Evolutionary conservation across 2,329 filamentous ascomycete species (phyloP), one percentile per base, ranked within the genome.

Genomic region (Chaetomiaceae sp.): DNA sequence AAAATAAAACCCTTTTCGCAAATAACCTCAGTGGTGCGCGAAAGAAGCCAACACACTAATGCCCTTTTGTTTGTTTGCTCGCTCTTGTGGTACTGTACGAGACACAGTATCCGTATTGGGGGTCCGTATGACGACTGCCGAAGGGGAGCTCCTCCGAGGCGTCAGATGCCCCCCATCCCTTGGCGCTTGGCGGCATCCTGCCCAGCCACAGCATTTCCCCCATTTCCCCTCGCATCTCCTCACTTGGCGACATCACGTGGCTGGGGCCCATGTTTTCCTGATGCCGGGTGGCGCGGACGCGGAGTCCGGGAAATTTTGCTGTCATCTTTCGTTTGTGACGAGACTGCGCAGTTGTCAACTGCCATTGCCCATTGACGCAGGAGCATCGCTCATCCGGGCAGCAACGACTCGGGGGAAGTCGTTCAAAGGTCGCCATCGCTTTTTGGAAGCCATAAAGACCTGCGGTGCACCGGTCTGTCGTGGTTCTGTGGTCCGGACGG

Each of bases 311-410:
- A 57, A 59, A 59, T 58, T 61, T 61, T 60, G 57, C 52, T 60
- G 58, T 55, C 56, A 58, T 59, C 61, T 57, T n/a, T 58, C 42
- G 45, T 61, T 56, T 57, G 58, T 55, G 60, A 63, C 59, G 56
- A 55, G 33, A 56, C 41, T 38, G 23, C 10, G 25, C 29, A 38
- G 34, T n/a, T n/a, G 23, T 16, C 45, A 33, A 53, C 50, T 56
- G 34, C 41, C 51, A 61, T 63, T 60, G 50, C 53, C 59, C 61
- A 65, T 65, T 64, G 58, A 55, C 53, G 27, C 36, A 42, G 42
- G 45, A 55, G 51, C 56, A 61, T 62, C 55, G 48, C 57, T 29
- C 54, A 54, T 44, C 53, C 11, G 55, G 40, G 41, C 52, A 43
- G 36, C 48, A 49, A 53, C 40, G 21, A 46, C 43, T 45, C 25